Evolutionary conservation across 495 filamentous ascomycete species (phyloP), one percentile per base, ranked within the genome.

Genomic region (Bombardia bombarda): DNA sequence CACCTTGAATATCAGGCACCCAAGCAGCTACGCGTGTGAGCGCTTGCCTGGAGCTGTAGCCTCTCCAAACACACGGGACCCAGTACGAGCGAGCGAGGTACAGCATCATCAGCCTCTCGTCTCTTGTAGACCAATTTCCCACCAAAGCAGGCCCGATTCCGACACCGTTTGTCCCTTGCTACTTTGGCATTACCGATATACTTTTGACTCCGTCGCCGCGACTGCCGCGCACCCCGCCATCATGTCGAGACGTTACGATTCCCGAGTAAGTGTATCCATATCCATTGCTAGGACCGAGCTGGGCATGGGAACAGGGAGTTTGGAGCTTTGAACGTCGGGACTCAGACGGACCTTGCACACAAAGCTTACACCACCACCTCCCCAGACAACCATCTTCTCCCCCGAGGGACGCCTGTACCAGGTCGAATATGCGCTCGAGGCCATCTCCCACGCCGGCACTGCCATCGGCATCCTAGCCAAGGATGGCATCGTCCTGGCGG

Each of bases 201-300:
- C 13, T 2, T 10, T 28, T 13, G 26, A 28, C 26, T 28, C 26
- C 26, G 6, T 28, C 26, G 26, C 24, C n/a, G 35, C 21, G 17
- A 28, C 21, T 14, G 17, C 3, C n/a, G 38, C 39, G 13, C 19
- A 22, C 45, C 47, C 32, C 43, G 21, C 44, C 61, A 58, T 26
- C 60, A 98, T 98, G 92, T 95, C 92, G 58, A 83, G 92, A 73
- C 82, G 90, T 74, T 98, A 98, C 70, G 92, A 97, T 83, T 95
- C 90, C 57, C 78, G 90, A 68, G 90, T 95, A 73, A 60, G 80
- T 72, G n/a, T n/a, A n/a, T n/a, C n/a, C n/a, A n/a, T n/a, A n/a
- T n/a, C n/a, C n/a, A n/a, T n/a, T n/a, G n/a, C n/a, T n/a, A n/a
- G n/a, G n/a, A n/a, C n/a, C n/a, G n/a, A n/a, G n/a, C n/a, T 26